Conservation (phyloP, 495 filamentous ascomycete genomes). For the Evansstolkia leycettana region DNA sequence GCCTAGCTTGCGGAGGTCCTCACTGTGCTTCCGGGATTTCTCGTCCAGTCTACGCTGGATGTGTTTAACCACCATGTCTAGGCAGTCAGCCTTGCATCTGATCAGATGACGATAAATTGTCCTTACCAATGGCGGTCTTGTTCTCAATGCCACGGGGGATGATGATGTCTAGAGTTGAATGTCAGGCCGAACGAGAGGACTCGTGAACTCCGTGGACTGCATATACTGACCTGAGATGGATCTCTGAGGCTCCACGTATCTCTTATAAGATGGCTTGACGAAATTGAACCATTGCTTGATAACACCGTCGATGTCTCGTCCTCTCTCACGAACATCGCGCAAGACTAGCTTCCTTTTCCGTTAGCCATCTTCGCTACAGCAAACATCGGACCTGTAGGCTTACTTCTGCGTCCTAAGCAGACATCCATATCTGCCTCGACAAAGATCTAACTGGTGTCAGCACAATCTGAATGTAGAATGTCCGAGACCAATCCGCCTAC, state of each 20-base stretch:
- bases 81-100: conserved; percentile 8
- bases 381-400: conserved; percentile 12
- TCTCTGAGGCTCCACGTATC: conserved; percentile 82
- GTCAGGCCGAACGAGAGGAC: conserved; percentile 11
- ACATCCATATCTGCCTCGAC: conserved; percentile 93
- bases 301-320: conserved; percentile 80
- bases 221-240: conserved; percentile 50
- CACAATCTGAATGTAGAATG: conserved; percentile 1
- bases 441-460: conserved; percentile 51
- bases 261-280: conserved; percentile 91
- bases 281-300: conserved; percentile 96
- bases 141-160: conserved; percentile 92
- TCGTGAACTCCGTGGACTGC: conserved; percentile 2
- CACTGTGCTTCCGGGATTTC: conserved; percentile 74
- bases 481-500: conserved; percentile 38
- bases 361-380: conserved; percentile 1
- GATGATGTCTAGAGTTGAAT: conserved; percentile 59
- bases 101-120: not conserved
- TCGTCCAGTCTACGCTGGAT: conserved; percentile 71
- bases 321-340: conserved; percentile 75
- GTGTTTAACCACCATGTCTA: conserved; percentile 82
- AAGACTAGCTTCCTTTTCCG: conserved; percentile 45
- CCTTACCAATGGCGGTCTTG: conserved; percentile 72
- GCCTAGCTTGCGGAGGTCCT: conserved; percentile 61
- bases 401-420: conserved; percentile 84